phyloP scores from a whole-genome alignment of 2,329 filamentous ascomycete species.

The Colletotrichum spinosum region DNA sequence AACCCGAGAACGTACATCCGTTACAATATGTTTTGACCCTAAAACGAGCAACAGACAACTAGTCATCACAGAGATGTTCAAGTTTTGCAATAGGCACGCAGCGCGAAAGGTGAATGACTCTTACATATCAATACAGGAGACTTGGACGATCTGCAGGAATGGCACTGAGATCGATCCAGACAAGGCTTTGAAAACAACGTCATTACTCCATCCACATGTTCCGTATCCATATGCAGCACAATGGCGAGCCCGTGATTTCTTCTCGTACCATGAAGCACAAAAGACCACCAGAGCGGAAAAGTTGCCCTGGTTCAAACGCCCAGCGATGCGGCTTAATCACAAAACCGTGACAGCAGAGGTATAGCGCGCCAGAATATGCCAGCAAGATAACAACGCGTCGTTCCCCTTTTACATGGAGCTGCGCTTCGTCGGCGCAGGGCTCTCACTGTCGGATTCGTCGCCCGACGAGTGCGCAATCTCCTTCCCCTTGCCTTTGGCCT shows the following conservation, averaged over 20 bases:
- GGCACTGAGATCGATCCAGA: constrained; percentile 13
- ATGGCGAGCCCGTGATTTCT: constrained; percentile 17
- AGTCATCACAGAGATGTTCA: too few relatives aligned
- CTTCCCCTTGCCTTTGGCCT: constrained; percentile 61
- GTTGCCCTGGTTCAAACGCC: constrained; percentile 29
- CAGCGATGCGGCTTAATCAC: constrained; percentile 22
- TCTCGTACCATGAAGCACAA: constrained; percentile 3
- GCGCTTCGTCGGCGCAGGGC: constrained; percentile 46
- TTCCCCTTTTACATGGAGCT: constrained; percentile 54
- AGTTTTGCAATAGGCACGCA: too few relatives aligned
- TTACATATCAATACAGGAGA: constrained; percentile 32
- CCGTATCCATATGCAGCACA: constrained; percentile 24
- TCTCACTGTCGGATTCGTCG: constrained; percentile 44
- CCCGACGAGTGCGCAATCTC: constrained; percentile 51
- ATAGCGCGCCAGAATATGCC: constrained; percentile 37
- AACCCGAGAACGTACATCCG: too few relatives aligned
- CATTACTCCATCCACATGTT: constrained; percentile 28
- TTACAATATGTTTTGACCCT: too few relatives aligned
- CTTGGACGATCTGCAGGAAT: constrained; percentile 17
- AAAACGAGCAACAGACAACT: too few relatives aligned
- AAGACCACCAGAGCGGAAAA: constrained; percentile 6
- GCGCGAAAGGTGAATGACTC: constrained; percentile 6
- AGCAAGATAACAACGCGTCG: constrained; percentile 30
- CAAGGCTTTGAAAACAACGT: constrained; percentile 19
- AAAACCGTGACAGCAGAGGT: constrained; percentile 29